Percentiles rank a stretch among this genome's conserved stretches.
Evolutionary conservation across 805 yeast genomes (phyloP).

Genomic region (Kodamaea jinghongensis): DNA sequence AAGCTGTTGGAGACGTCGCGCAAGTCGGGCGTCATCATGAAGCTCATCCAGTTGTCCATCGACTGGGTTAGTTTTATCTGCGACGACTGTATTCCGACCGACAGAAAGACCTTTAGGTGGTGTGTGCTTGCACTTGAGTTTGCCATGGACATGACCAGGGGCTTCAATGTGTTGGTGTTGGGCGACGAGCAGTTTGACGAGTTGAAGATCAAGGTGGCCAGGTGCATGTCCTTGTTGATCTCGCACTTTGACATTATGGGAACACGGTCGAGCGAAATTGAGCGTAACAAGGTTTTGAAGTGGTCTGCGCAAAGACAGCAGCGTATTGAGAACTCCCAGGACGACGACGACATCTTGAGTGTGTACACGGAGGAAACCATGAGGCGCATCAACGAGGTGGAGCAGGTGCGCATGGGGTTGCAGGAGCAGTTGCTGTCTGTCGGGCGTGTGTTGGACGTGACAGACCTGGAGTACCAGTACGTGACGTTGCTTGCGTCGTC

Average conservation of each 20-base stretch:
- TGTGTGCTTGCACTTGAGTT: slow-evolving; percentile 94
- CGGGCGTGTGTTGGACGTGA: slow-evolving; percentile 87
- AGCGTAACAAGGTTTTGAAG: slow-evolving; percentile 52
- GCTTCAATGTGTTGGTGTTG: slow-evolving; percentile 80
- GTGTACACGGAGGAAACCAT: slow-evolving; percentile 67
- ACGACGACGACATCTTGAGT: slow-evolving; percentile 37
- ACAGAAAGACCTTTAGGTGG: slow-evolving; percentile 90
- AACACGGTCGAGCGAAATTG: slow-evolving; percentile 79
- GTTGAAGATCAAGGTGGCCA: slow-evolving; percentile 80
- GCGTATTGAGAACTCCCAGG: slow-evolving; percentile 39
- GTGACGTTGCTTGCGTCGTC: slow-evolving; percentile 84
- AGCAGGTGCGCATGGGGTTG: slow-evolving; percentile 47
- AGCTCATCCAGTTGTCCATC: slow-evolving; percentile 70
- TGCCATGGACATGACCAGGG: slow-evolving; percentile 91
- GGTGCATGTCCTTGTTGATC: slow-evolving; percentile 88
- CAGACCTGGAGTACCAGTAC: slow-evolving; percentile 83
- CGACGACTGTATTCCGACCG: slow-evolving; percentile 93
- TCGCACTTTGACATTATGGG: slow-evolving; percentile 99
- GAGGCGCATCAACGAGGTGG: slow-evolving; percentile 63
- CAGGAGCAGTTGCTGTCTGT: slow-evolving; percentile 48
- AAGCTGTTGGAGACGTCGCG: slow-evolving; percentile 60
- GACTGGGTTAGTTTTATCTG: slow-evolving; percentile 93
- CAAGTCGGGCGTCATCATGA: slow-evolving; percentile 66
- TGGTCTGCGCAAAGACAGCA: slow-evolving; percentile 54
- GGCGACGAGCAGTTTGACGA: slow-evolving; percentile 71